Evolutionary conservation across 192 early-diverging fungal species (phyloP).

Genomic region (Linnemannia zychae): DNA sequence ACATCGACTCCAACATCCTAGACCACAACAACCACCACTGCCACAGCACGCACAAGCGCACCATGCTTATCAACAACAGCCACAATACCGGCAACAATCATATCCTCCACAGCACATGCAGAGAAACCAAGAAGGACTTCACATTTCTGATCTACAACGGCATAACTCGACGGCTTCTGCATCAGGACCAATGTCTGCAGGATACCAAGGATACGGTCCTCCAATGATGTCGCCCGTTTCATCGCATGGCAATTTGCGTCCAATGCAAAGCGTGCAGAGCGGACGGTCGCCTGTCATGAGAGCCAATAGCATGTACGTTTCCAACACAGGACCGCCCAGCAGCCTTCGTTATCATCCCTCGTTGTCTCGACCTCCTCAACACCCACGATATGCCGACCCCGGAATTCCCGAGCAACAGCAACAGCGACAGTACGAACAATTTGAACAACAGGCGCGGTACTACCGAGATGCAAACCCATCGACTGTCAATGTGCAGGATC

Average conservation of each 20-base stretch:
- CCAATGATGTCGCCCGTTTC: background rate
- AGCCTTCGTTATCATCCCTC: slow-evolving; percentile 10
- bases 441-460: slow-evolving; percentile 40
- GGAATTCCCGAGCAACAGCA: slow-evolving; percentile 21
- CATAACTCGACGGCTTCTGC: background rate
- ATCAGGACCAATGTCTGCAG: background rate
- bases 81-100: slow-evolving; percentile 10
- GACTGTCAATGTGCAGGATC: background rate
- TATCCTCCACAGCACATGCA: background rate
- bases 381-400: slow-evolving; percentile 18
- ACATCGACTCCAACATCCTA: background rate
- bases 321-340: background rate
- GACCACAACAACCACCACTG: background rate
- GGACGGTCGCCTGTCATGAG: slow-evolving; percentile 8
- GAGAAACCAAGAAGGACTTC: background rate
- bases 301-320: slow-evolving; percentile 19
- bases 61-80: slow-evolving; percentile 11
- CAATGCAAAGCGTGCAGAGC: background rate
- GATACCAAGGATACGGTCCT: background rate
- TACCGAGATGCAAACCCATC: slow-evolving; percentile 20
- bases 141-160: background rate
- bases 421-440: slow-evolving; percentile 25
- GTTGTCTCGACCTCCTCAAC: slow-evolving; percentile 14
- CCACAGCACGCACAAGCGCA: slow-evolving; percentile 2
- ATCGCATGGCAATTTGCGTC: background rate